These are phyloP conservation scores for Colletotrichum agaves DNA, from an alignment of 2,329 filamentous ascomycete species.

Conservation along the genomic window DNA sequence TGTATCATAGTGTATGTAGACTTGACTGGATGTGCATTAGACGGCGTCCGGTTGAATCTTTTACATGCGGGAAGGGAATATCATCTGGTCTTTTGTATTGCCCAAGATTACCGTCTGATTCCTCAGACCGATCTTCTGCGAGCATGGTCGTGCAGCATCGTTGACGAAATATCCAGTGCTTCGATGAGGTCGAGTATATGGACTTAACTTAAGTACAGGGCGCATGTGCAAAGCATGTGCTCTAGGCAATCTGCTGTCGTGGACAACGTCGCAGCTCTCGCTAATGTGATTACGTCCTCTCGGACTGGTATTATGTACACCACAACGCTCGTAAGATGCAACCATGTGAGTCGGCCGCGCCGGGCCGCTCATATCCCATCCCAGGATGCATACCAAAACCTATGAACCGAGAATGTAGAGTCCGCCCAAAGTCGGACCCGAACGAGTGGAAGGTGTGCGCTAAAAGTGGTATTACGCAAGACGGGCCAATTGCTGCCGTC, in stretches of 20 bases:
- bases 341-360: constrained; percentile 20
- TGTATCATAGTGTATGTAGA: constrained; percentile 60
- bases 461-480: constrained; percentile 29
- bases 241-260: not conserved
- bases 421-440: not conserved
- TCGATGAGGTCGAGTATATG: too few relatives aligned
- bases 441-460: constrained; percentile 32
- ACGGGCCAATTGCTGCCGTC: not conserved
- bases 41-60: constrained; percentile 53
- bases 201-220: too few relatives aligned
- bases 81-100: constrained; percentile 15
- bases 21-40: constrained; percentile 54
- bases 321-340: constrained; percentile 15
- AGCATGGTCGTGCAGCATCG: not conserved
- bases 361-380: constrained; percentile 10
- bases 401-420: constrained; percentile 15
- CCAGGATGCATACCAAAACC: constrained; percentile 25
- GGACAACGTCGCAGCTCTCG: constrained; percentile 11
- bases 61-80: constrained; percentile 31
- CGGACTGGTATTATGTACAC: constrained; percentile 30
- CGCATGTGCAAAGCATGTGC: too few relatives aligned
- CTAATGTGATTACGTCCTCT: constrained; percentile 23
- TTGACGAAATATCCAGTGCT: not conserved
- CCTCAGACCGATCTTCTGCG: too few relatives aligned
- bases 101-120: not conserved